Base-by-base conservation (phyloP, 75 land plant species). In the Pinus taeda region DNA sequence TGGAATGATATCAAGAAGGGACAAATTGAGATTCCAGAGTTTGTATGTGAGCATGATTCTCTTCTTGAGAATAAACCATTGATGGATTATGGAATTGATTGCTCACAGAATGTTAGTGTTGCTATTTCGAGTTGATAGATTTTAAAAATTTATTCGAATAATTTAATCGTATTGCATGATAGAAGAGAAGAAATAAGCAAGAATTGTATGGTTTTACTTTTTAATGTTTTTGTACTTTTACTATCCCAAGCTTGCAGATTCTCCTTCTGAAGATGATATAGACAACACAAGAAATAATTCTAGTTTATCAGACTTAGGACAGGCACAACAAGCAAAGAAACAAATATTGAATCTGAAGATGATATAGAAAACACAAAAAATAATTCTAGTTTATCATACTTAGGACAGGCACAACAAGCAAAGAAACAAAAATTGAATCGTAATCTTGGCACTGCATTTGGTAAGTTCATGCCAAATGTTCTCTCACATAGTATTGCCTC, bases 21-120 rank as follows among this genome's bases (percentile, higher is more conserved):
- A 49, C 90, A 91, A 81, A 67, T 93, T 13, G 89, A 85, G 67
- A 70, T 93, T 3, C 95, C 93, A 30, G 89, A 91, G 29, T 91
- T 89, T 66, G 91, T 91, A 61, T 71, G 67, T 21, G 90, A 91
- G 20, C 86, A 91, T 66, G 95, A 93, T 53, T 84, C 87, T 77
- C 81, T 83, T 22, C 76, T 93, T 53, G 90, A 93, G 70, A 39
- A 75, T 56, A 79, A 84, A 58, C 93, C 93, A 36, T 73, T 86
- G 80, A 82, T 89, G 91, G 93, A 93, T 76, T 93, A 91, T 64
- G 87, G 91, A 0, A 13, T 87, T 26, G 95, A 87, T 21, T 26
- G 22, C 21, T 71, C 73, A 33, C 29, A 12, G 37, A 22, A 18
- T 59, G 45, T 21, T 42, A 26, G 42, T 11, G 56, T 63, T 71